Conservation (phyloP, 495 filamentous ascomycete species). For the Sphaerosporella brunnea region DNA sequence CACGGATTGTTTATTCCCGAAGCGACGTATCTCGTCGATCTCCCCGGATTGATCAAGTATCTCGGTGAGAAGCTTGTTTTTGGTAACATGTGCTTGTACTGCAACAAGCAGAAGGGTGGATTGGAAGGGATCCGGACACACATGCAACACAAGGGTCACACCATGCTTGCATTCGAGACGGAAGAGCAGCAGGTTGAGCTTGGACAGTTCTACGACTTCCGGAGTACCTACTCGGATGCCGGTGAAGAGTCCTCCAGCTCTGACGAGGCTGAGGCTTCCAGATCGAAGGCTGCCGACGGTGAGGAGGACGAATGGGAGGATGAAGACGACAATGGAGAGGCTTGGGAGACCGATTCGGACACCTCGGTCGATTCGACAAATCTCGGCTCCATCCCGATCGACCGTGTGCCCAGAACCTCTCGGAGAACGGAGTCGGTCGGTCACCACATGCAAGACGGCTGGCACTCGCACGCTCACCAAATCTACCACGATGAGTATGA, state of each 20-base stretch:
- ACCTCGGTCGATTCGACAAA: constrained; percentile 68
- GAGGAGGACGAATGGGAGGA: constrained; percentile 25
- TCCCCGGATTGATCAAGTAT: constrained; percentile 64
- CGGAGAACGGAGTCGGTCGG: constrained; percentile 28
- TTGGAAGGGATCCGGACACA: constrained; percentile 68
- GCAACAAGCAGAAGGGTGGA: constrained; percentile 57
- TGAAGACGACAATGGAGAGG: constrained; percentile 33
- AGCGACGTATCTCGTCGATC: constrained; percentile 57
- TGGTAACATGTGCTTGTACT: constrained; percentile 67
- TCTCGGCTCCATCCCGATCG: constrained; percentile 51
- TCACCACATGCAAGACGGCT: constrained; percentile 53
- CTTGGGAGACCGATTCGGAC: constrained; percentile 85
- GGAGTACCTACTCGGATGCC: constrained; percentile 74
- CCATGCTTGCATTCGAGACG: constrained; percentile 80
- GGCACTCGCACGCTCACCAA: constrained; percentile 48
- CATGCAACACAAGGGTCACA: constrained; percentile 93
- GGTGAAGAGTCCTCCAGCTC: constrained; percentile 43
- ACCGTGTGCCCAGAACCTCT: constrained; percentile 40
- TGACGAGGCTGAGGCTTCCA: constrained; percentile 32
- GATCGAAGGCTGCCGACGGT: constrained; percentile 28
- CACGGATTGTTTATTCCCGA: constrained; percentile 97
- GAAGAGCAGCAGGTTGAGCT: constrained; percentile 87
- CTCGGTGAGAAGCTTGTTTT: constrained; percentile 57
- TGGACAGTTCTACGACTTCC: constrained; percentile 97
- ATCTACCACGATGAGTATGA: constrained; percentile 83